These are phyloP conservation scores for Podila epicladia DNA, from an alignment of 192 early-diverging fungal genomes.

Conservation along the genomic window DNA sequence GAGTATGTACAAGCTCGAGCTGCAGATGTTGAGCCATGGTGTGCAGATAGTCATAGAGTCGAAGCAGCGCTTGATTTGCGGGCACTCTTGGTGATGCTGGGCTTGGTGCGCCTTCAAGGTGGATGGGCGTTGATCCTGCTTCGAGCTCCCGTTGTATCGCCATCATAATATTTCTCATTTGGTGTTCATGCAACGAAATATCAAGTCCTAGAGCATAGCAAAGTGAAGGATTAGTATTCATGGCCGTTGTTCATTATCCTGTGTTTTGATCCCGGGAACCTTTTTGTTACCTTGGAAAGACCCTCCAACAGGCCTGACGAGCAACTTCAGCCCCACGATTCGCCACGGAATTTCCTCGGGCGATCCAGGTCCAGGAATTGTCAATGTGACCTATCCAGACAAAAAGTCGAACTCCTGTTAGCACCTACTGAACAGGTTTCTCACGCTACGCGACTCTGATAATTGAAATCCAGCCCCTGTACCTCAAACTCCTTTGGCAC, in stretches of 20 bases:
- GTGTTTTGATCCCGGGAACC: not conserved
- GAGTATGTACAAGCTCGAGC: slow-evolving; percentile 74
- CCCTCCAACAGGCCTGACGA: slow-evolving; percentile 65
- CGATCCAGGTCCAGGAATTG: slow-evolving; percentile 52
- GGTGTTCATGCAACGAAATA: slow-evolving; percentile 62
- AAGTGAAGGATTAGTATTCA: not conserved
- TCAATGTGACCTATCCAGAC: not conserved
- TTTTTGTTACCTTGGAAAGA: slow-evolving; percentile 46
- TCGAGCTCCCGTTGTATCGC: slow-evolving; percentile 60
- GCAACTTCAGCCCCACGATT: slow-evolving; percentile 73
- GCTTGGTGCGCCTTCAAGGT: not conserved
- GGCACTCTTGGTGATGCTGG: slow-evolving; percentile 7
- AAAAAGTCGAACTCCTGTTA: no score
- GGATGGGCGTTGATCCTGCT: slow-evolving; percentile 5
- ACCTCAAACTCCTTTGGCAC: slow-evolving; percentile 81
- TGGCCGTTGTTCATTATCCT: not conserved
- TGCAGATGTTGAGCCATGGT: slow-evolving; percentile 70
- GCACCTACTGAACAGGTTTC: no score
- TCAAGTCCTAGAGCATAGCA: slow-evolving; percentile 49
- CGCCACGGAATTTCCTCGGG: slow-evolving; percentile 69
- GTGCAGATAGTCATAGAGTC: slow-evolving; percentile 81
- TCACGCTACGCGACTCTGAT: no score
- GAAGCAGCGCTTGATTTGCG: slow-evolving; percentile 69
- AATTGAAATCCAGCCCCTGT: not conserved
- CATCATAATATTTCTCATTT: slow-evolving; percentile 57